A percentile compares a stretch with the other conserved stretches of the same genome.
These are phyloP conservation scores for Huntiella savannae DNA, from an alignment of 2,329 filamentous ascomycete genomes.

Conservation along the genomic window DNA sequence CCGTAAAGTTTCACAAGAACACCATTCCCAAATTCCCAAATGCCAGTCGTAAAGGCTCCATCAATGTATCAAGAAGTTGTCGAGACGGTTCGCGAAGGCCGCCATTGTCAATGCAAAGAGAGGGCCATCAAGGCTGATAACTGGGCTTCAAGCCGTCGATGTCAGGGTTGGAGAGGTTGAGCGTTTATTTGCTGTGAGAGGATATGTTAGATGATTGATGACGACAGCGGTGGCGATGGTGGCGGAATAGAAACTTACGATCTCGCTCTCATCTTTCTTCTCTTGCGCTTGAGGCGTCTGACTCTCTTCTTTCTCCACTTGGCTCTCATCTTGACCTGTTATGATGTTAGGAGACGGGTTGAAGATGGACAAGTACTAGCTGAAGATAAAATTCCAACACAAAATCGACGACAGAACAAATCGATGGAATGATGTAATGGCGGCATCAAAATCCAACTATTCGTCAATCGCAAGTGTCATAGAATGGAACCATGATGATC, in stretches of 20 bases:
- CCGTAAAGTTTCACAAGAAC: conserved; percentile 10
- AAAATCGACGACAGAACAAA: not conserved
- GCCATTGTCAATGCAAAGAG: not conserved
- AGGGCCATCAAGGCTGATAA: conserved; percentile 2
- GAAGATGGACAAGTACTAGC: not conserved
- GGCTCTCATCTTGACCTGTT: conserved; percentile 53
- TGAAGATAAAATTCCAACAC: not conserved
- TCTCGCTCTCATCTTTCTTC: conserved; percentile 98
- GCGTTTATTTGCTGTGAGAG: conserved; percentile 44
- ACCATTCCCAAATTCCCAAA: conserved; percentile 9
- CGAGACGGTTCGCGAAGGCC: not conserved
- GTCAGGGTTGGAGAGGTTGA: conserved; percentile 36
- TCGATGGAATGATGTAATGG: not conserved
- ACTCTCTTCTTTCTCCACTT: conserved; percentile 99
- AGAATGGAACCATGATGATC: no score
- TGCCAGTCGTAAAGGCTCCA: conserved; percentile 3
- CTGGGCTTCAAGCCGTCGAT: conserved; percentile 17
- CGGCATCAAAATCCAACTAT: not conserved
- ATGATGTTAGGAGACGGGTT: conserved; percentile 13
- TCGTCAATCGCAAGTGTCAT: not conserved
- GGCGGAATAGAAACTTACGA: conserved; percentile 49
- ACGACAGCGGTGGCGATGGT: not conserved
- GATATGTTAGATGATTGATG: conserved; percentile 5
- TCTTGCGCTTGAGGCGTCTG: conserved; percentile 97
- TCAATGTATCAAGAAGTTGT: conserved; percentile 1